Percentiles rank a stretch among this genome's conserved stretches.
Evolutionary conservation across 1,139 yeast genomes (phyloP).

Genomic region (Pichia sp.): DNA sequence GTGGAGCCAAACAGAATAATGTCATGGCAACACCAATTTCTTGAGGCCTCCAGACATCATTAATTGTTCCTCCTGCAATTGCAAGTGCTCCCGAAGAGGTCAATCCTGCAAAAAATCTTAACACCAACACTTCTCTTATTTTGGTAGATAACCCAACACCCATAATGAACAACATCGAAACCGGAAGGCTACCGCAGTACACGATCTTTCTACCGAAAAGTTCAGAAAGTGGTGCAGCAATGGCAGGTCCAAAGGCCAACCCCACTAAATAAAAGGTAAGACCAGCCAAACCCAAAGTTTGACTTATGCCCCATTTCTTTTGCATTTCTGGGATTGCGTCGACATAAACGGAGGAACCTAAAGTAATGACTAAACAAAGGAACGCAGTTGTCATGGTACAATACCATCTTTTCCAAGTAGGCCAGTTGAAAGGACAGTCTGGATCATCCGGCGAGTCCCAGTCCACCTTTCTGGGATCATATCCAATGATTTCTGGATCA

Average conservation of each 20-base stretch:
- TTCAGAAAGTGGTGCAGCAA: conserved; percentile 78
- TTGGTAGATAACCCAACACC: conserved; percentile 66
- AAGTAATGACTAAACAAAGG: conserved; percentile 61
- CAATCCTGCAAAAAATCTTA: conserved; percentile 76
- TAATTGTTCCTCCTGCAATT: conserved; percentile 80
- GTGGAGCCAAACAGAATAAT: conserved; percentile 64
- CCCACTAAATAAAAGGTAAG: conserved; percentile 69
- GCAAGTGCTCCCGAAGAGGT: conserved; percentile 82
- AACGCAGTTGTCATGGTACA: conserved; percentile 59
- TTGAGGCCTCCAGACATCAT: conserved; percentile 68
- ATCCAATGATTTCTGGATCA: conserved; percentile 26
- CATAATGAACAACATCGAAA: conserved; percentile 69
- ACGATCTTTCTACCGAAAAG: conserved; percentile 66
- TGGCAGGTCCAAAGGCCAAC: conserved; percentile 68
- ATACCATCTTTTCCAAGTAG: conserved; percentile 56
- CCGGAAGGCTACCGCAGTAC: conserved; percentile 56
- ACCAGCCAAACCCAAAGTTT: conserved; percentile 61
- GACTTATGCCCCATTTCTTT: conserved; percentile 44
- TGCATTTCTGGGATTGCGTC: conserved; percentile 55
- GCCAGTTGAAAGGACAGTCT: conserved; percentile 66
- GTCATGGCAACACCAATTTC: conserved; percentile 68
- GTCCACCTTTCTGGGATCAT: conserved; percentile 43
- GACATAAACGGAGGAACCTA: conserved; percentile 68
- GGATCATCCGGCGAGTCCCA: conserved; percentile 62
- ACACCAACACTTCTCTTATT: conserved; percentile 55